A percentile compares a stretch with the other conserved stretches of the same genome.
Evolutionary conservation across 2,329 filamentous ascomycete species (phyloP).

Genomic region (Pseudogymnoascus sp.): DNA sequence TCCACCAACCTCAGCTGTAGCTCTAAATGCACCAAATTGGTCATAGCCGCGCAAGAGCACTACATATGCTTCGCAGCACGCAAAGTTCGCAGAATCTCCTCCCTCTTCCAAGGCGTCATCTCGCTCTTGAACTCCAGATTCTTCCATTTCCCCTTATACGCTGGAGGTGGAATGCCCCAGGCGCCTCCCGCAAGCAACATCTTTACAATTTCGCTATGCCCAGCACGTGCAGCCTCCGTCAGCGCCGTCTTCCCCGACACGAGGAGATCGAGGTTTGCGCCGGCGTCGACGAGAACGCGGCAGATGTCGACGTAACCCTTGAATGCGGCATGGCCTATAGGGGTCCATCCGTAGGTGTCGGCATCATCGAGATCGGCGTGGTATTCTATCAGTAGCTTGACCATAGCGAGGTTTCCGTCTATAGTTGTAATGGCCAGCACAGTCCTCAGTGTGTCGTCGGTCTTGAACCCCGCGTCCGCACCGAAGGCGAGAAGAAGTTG

Average conservation of each 20-base stretch:
- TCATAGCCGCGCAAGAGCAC: neutral
- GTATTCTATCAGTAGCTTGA: neutral
- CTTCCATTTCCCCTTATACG: conserved; percentile 5
- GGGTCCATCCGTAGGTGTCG: neutral
- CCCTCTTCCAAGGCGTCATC: neutral
- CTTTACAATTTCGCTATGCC: neutral
- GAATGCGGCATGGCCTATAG: neutral
- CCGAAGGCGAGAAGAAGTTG: neutral
- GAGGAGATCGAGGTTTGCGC: neutral
- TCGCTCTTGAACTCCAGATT: neutral
- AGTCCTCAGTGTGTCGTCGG: neutral
- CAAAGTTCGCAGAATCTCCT: neutral
- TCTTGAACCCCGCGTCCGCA: neutral
- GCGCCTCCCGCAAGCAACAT: neutral
- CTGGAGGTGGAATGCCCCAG: neutral
- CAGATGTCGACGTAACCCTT: neutral
- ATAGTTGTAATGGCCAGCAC: neutral
- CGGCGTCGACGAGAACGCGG: neutral
- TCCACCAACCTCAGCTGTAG: neutral
- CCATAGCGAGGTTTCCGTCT: neutral
- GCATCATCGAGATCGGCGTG: neutral
- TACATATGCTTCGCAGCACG: neutral
- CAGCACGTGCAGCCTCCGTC: neutral
- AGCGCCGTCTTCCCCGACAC: neutral
- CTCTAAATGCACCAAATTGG: neutral